Percentiles rank a stretch among this genome's conserved stretches.
phyloP scores from a whole-genome alignment of 1,284 basidiomycete species.

The Erythrobasidium hasegawianum region DNA sequence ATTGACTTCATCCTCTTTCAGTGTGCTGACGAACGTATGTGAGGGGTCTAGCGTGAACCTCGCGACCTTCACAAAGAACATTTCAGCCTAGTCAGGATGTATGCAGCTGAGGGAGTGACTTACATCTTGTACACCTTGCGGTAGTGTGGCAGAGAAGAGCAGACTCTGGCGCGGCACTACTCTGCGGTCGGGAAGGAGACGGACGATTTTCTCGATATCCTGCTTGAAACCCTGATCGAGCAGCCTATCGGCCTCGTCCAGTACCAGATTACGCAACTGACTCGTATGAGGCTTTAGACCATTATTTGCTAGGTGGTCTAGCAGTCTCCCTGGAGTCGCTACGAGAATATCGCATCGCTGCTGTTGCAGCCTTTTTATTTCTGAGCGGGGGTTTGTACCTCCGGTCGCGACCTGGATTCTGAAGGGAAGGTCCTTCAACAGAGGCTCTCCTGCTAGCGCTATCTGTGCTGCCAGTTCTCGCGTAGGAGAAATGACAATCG shows the following conservation, averaged over 20 bases:
- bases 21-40: constrained; percentile 62
- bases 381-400: constrained; percentile 52
- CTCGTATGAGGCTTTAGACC: constrained; percentile 46
- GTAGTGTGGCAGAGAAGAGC: constrained; percentile 55
- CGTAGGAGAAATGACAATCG: constrained; percentile 53
- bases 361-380: constrained; percentile 48
- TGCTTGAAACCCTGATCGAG: constrained; percentile 50
- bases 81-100: constrained; percentile 5
- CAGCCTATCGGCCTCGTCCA: constrained; percentile 55
- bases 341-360: constrained; percentile 52
- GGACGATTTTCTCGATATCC: constrained; percentile 47
- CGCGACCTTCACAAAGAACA: constrained; percentile 51
- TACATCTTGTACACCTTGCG: not conserved
- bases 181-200: constrained; percentile 47
- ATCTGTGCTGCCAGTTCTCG: constrained; percentile 53
- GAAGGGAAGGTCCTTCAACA: constrained; percentile 39
- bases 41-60: constrained; percentile 54
- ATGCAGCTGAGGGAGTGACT: no score
- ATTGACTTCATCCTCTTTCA: constrained; percentile 61
- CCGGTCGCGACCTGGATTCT: constrained; percentile 52
- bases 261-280: constrained; percentile 49
- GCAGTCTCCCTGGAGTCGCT: constrained; percentile 54
- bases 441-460: constrained; percentile 41
- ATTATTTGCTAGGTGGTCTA: constrained; percentile 53
- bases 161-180: constrained; percentile 50